Conservation (phyloP, 129 eudicot species). For the Tanacetum coccineum region DNA sequence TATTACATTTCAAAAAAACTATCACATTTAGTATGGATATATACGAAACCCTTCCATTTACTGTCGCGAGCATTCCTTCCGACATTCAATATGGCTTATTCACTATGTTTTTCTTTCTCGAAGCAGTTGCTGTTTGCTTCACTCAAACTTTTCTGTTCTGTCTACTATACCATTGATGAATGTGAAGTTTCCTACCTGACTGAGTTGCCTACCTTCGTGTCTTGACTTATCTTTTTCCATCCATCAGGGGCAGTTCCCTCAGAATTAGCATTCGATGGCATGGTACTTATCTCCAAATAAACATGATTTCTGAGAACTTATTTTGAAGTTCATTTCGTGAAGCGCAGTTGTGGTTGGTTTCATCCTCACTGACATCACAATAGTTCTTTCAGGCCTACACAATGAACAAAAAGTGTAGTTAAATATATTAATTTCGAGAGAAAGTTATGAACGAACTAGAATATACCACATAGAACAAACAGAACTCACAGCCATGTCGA, state of each 20-base stretch:
- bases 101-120: slow-evolving; percentile 27
- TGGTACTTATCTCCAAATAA: slow-evolving; percentile 23
- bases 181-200: slow-evolving; percentile 32
- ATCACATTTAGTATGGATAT: slow-evolving; percentile 14
- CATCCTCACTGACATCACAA: no score
- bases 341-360: no score
- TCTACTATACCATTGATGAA: slow-evolving; percentile 30
- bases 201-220: slow-evolving; percentile 24
- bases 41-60: slow-evolving; percentile 35
- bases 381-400: no score
- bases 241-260: slow-evolving; percentile 26
- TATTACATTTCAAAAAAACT: slow-evolving; percentile 7
- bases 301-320: slow-evolving; percentile 38
- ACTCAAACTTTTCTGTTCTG: slow-evolving; percentile 35
- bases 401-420: neutral
- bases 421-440: no score
- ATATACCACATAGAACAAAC: slow-evolving; percentile 14
- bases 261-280: slow-evolving; percentile 22
- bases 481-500: slow-evolving; percentile 77
- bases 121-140: slow-evolving; percentile 32
- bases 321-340: no score
- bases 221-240: slow-evolving; percentile 40
- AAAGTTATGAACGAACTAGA: neutral
- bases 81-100: slow-evolving; percentile 22
- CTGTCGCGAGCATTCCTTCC: slow-evolving; percentile 32